Evolutionary conservation across 768 basidiomycete genomes (phyloP).

Genomic region (Mycena vitilis): DNA sequence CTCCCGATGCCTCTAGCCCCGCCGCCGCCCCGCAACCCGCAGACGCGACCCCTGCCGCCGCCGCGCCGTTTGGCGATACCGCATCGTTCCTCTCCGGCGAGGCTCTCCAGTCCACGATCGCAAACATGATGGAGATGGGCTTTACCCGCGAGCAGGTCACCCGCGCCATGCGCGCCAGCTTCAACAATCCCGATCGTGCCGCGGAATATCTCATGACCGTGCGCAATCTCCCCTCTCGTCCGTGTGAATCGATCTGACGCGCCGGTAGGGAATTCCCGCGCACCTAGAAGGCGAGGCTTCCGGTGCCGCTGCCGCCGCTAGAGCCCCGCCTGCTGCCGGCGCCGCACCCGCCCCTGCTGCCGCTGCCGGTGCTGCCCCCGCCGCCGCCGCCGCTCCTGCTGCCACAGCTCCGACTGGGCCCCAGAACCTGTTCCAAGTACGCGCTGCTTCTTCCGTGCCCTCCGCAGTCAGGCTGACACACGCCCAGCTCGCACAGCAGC

Average conservation of each 20-base stretch:
- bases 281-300: constrained; percentile 68
- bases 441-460: constrained; percentile 31
- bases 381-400: constrained; percentile 49
- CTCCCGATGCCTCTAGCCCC: constrained; percentile 42
- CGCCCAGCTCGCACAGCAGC: constrained; percentile 77
- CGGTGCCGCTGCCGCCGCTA: constrained; percentile 42
- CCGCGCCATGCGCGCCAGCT: constrained; percentile 90
- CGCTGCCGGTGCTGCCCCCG: constrained; percentile 51
- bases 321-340: constrained; percentile 44
- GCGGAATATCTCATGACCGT: constrained; percentile 98
- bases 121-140: constrained; percentile 94
- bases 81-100: constrained; percentile 81
- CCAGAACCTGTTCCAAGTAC: constrained; percentile 92
- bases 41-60: constrained; percentile 47
- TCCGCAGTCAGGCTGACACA: background rate
- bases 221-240: constrained; percentile 41
- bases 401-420: constrained; percentile 44
- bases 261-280: constrained; percentile 81
- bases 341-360: constrained; percentile 50
- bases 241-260: background rate
- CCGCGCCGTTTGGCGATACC: constrained; percentile 56
- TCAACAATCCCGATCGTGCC: constrained; percentile 97
- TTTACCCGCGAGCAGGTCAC: constrained; percentile 87
- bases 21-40: constrained; percentile 49
- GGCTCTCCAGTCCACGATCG: constrained; percentile 80